These are phyloP conservation scores for Backusella westeae DNA, from an alignment of 192 early-diverging fungal species.

Conservation along the genomic window DNA sequence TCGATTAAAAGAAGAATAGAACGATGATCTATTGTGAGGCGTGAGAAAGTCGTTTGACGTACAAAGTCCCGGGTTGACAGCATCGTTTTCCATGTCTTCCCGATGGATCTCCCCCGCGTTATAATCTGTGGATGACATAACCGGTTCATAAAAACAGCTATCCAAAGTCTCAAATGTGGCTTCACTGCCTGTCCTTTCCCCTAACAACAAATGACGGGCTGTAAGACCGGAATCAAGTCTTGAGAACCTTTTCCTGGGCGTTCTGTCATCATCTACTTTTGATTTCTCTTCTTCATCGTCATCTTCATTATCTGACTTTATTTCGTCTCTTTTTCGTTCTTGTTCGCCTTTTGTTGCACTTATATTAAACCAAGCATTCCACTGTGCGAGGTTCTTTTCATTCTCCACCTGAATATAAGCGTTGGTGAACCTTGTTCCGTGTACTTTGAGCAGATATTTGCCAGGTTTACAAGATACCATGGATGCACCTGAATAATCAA, in stretches of 20 bases:
- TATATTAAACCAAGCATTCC: slow-evolving; percentile 7
- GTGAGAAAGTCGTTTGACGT: neutral
- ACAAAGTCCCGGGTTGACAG: neutral
- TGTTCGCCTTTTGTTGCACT: too few species aligned
- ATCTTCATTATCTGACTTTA: neutral
- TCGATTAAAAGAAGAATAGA: neutral
- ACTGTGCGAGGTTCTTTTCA: neutral
- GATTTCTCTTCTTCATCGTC: neutral
- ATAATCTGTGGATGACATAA: neutral
- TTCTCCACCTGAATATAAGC: neutral
- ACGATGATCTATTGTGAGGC: slow-evolving; percentile 3
- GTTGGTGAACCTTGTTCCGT: neutral
- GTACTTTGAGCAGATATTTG: neutral
- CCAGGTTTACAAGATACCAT: neutral
- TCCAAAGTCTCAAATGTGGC: neutral
- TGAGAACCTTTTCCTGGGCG: neutral
- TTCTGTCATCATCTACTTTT: neutral
- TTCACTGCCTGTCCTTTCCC: slow-evolving; percentile 1
- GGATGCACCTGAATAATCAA: slow-evolving; percentile 9
- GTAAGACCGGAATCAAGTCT: slow-evolving; percentile 8
- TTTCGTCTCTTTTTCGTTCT: neutral
- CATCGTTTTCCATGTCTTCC: neutral
- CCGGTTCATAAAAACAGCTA: neutral
- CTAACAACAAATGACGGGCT: neutral
- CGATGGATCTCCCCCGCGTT: neutral